Evolutionary conservation across 2,329 filamentous ascomycete genomes (phyloP).

Genomic region (Xylariomycetidae sp.): DNA sequence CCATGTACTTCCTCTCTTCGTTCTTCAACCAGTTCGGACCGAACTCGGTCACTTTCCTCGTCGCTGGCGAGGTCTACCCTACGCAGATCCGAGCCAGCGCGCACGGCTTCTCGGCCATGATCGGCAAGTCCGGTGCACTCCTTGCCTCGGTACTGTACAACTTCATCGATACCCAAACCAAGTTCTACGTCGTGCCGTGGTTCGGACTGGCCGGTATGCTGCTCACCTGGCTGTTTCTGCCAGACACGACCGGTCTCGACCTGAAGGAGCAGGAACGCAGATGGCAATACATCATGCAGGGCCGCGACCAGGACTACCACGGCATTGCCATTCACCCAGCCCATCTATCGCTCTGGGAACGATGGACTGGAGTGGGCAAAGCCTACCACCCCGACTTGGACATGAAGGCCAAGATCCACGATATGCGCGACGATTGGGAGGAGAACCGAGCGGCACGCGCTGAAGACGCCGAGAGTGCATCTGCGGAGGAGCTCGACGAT

Average conservation of each 20-base stretch:
- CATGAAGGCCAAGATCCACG: conserved; percentile 76
- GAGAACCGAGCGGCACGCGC: conserved; percentile 39
- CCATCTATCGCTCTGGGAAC: conserved; percentile 86
- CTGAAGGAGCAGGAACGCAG: conserved; percentile 95
- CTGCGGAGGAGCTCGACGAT: conserved; percentile 37
- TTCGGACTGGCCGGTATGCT: conserved; percentile 80
- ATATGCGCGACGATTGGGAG: conserved; percentile 65
- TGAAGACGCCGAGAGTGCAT: conserved; percentile 38
- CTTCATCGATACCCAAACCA: conserved; percentile 79
- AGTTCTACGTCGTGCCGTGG: conserved; percentile 93
- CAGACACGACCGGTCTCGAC: conserved; percentile 94
- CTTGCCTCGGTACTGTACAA: conserved; percentile 86
- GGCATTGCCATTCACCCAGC: conserved; percentile 86
- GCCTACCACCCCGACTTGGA: conserved; percentile 77
- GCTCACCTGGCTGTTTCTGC: conserved; percentile 78
- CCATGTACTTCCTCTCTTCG: conserved; percentile 96
- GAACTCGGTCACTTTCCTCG: conserved; percentile 93
- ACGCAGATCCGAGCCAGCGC: conserved; percentile 89
- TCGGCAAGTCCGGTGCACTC: conserved; percentile 84
- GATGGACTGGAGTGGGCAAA: conserved; percentile 70
- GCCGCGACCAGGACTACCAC: conserved; percentile 77
- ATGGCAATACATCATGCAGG: conserved; percentile 79
- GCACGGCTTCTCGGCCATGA: conserved; percentile 89
- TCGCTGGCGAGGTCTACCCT: conserved; percentile 93
- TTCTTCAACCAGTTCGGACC: conserved; percentile 99